Percentiles rank a stretch among this genome's conserved stretches.
phyloP scores from a whole-genome alignment of 2,329 filamentous ascomycete species.

The Raffaelea deltoideospora region DNA sequence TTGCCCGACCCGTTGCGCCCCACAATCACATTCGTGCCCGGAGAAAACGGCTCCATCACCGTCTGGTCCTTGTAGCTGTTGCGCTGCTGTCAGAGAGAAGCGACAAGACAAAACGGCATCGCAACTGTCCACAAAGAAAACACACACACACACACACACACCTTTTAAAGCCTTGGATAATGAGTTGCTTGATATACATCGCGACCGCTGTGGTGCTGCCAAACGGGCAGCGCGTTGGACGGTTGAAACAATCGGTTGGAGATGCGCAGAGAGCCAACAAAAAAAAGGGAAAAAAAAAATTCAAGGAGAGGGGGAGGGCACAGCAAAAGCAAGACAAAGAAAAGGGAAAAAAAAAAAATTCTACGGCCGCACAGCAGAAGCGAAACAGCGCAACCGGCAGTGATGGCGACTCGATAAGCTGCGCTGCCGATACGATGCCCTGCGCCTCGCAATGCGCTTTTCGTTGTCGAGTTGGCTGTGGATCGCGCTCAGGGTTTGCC shows the following conservation, averaged over 20 bases:
- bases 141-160: slow-evolving; percentile 23
- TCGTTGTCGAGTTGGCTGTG: too few relatives aligned
- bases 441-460: too few relatives aligned
- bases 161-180: slow-evolving; percentile 99
- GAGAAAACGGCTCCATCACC: slow-evolving; percentile 94
- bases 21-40: slow-evolving; percentile 95
- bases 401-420: too few relatives aligned
- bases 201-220: slow-evolving; percentile 19
- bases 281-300: too few relatives aligned
- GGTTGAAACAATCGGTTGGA: too few relatives aligned
- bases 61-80: slow-evolving; percentile 97
- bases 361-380: too few relatives aligned
- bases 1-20: slow-evolving; percentile 98
- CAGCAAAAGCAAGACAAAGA: too few relatives aligned
- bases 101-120: not conserved
- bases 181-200: slow-evolving; percentile 99
- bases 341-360: too few relatives aligned
- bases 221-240: slow-evolving; percentile 9
- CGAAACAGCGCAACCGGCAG: too few relatives aligned
- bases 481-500: too few relatives aligned
- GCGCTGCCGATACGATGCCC: too few relatives aligned
- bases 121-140: not conserved
- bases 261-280: not conserved
- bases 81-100: slow-evolving; percentile 9
- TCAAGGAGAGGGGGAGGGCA: too few relatives aligned